A percentile compares a stretch with the other conserved stretches of the same genome.
phyloP scores from a whole-genome alignment of 352 stramenopile genomes.

The Pythium biforme region DNA sequence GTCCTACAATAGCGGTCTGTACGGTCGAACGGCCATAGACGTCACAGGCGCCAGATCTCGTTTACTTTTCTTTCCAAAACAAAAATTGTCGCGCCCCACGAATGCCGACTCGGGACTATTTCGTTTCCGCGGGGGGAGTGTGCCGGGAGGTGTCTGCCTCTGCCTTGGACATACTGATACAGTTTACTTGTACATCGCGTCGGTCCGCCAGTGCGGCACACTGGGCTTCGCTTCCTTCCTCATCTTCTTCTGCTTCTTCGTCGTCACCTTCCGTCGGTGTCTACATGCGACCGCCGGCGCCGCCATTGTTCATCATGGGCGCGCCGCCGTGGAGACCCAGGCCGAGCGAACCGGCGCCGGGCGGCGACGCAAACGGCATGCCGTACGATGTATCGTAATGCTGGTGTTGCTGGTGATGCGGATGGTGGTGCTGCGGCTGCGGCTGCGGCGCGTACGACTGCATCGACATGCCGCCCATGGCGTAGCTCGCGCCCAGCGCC shows the following conservation, averaged over 20 bases:
- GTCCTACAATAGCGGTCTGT: slow-evolving; percentile 4
- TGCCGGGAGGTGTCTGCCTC: background rate
- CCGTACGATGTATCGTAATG: slow-evolving; percentile 29
- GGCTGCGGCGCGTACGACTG: slow-evolving; percentile 11
- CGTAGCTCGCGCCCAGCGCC: slow-evolving; percentile 14
- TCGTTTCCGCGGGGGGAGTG: background rate
- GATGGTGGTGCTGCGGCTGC: slow-evolving; percentile 26
- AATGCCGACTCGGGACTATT: background rate
- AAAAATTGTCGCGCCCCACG: slow-evolving; percentile 2
- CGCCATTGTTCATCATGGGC: background rate
- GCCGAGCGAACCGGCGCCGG: background rate
- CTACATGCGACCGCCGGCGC: slow-evolving; percentile 14
- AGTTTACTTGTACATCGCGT: slow-evolving; percentile 56
- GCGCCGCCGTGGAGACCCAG: slow-evolving; percentile 12
- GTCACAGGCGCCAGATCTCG: too few species aligned
- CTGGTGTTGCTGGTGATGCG: slow-evolving; percentile 30
- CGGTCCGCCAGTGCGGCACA: slow-evolving; percentile 5
- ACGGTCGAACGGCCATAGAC: too few species aligned
- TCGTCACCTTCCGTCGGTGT: background rate
- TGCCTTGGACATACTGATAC: slow-evolving; percentile 62
- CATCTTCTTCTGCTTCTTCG: background rate
- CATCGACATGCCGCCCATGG: slow-evolving; percentile 33
- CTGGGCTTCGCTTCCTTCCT: background rate
- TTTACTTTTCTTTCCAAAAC: slow-evolving; percentile 13
- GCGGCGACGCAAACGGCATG: slow-evolving; percentile 18